These are phyloP conservation scores for Apophysomyces ossiformis DNA, from an alignment of 371 early-diverging fungal genomes.

Conservation along the genomic window DNA sequence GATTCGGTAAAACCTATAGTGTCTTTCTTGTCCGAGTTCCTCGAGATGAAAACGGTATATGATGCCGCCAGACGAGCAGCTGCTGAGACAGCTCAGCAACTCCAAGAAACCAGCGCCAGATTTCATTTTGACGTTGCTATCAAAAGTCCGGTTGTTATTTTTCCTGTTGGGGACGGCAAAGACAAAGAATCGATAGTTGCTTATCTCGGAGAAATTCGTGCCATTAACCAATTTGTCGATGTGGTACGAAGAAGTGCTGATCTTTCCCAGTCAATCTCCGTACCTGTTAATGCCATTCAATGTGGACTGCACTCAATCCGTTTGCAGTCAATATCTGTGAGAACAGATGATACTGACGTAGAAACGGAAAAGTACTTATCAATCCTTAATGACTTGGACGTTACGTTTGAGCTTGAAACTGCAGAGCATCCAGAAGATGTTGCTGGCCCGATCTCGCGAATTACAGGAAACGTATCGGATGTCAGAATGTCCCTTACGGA, in stretches of 20 bases:
- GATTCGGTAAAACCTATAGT: slow-evolving; percentile 58
- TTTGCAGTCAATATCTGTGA: slow-evolving; percentile 61
- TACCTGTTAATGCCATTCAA: slow-evolving; percentile 59
- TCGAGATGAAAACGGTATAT: slow-evolving; percentile 86
- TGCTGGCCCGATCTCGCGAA: slow-evolving; percentile 55
- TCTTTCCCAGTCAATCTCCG: slow-evolving; percentile 23
- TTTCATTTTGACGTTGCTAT: slow-evolving; percentile 86
- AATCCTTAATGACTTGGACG: slow-evolving; percentile 85
- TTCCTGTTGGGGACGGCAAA: slow-evolving; percentile 69
- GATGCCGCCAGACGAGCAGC: slow-evolving; percentile 90
- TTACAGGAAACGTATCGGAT: slow-evolving; percentile 75
- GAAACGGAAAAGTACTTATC: slow-evolving; percentile 55
- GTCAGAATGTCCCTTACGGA: slow-evolving; percentile 80
- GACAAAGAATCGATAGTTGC: slow-evolving; percentile 69
- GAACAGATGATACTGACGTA: slow-evolving; percentile 12
- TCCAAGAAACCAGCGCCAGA: slow-evolving; percentile 45
- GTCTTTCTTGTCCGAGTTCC: slow-evolving; percentile 75
- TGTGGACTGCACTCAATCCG: slow-evolving; percentile 75
- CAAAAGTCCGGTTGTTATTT: slow-evolving; percentile 88
- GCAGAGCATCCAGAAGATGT: slow-evolving; percentile 28
- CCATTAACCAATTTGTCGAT: slow-evolving; percentile 70
- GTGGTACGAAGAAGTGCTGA: slow-evolving; percentile 32
- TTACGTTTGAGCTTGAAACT: slow-evolving; percentile 64
- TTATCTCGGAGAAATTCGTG: slow-evolving; percentile 87
- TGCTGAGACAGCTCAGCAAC: slow-evolving; percentile 74